phyloP scores from a whole-genome alignment of 306 rosid species.

The Luffa acutangula region DNA sequence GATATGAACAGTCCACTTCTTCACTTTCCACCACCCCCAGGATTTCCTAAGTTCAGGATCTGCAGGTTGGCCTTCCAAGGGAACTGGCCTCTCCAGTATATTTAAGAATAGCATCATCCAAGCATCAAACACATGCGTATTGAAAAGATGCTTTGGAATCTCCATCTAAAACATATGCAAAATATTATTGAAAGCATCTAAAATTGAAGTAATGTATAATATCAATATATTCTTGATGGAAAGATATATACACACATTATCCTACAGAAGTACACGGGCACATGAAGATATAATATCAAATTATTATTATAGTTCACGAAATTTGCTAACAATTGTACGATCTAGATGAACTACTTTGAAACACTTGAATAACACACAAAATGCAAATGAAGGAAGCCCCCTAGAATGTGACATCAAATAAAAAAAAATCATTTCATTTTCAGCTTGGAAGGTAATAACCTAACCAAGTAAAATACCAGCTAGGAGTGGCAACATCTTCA shows the following conservation, averaged over 20 bases:
- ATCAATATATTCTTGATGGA: background rate
- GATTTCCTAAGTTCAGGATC: constrained; percentile 80
- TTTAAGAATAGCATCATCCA: constrained; percentile 90
- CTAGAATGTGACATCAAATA: background rate
- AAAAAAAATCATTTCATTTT: background rate
- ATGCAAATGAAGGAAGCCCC: background rate
- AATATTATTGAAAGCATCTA: background rate
- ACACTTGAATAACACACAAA: background rate
- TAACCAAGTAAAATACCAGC: background rate
- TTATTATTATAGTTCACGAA: background rate
- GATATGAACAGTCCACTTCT: constrained; percentile 97
- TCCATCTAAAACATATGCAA: constrained; percentile 57
- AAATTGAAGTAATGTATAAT: background rate
- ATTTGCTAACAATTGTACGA: background rate
- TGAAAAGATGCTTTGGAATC: constrained; percentile 87
- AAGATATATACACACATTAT: background rate
- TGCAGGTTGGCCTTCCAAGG: constrained; percentile 79
- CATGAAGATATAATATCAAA: background rate
- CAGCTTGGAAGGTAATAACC: background rate
- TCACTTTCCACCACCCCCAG: constrained; percentile 99
- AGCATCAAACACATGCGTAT: constrained; percentile 70
- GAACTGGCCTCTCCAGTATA: constrained; percentile 85
- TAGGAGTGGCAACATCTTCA: background rate
- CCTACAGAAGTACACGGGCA: background rate
- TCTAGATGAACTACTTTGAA: background rate